phyloP scores from a whole-genome alignment of 176 grass and related monocot genomes.

The Eremochloa ophiuroides region DNA sequence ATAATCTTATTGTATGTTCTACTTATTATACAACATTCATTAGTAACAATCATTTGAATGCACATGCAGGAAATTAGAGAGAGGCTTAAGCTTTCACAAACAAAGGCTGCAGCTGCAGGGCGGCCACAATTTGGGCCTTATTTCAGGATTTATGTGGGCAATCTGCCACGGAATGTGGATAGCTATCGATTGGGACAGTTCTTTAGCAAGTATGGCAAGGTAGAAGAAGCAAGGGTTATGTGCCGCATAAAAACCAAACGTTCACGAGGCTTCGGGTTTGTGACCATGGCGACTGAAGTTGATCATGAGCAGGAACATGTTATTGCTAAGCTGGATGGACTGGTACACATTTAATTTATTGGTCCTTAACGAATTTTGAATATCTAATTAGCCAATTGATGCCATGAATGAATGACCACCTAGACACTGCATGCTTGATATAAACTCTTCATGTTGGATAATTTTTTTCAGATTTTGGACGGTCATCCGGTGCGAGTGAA shows the following conservation, averaged over 20 bases:
- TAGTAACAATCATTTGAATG: neutral
- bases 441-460: too few relatives aligned
- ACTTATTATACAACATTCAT: too few relatives aligned
- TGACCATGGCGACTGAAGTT: neutral
- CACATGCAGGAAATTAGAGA: neutral
- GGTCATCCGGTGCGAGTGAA: too few relatives aligned
- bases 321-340: too few relatives aligned
- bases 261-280: neutral
- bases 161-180: neutral
- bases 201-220: neutral
- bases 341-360: too few relatives aligned
- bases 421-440: too few relatives aligned
- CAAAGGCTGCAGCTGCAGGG: neutral
- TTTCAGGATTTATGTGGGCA: conserved; percentile 4
- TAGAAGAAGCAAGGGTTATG: neutral
- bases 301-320: neutral
- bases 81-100: neutral
- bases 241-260: neutral
- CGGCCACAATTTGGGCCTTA: neutral
- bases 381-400: too few relatives aligned
- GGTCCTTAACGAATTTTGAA: too few relatives aligned
- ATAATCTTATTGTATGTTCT: too few relatives aligned
- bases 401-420: too few relatives aligned
- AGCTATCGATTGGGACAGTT: neutral
- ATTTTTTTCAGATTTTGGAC: too few relatives aligned